phyloP scores from a whole-genome alignment of 352 stramenopile species.

The Phytophthora pseudosyringae region DNA sequence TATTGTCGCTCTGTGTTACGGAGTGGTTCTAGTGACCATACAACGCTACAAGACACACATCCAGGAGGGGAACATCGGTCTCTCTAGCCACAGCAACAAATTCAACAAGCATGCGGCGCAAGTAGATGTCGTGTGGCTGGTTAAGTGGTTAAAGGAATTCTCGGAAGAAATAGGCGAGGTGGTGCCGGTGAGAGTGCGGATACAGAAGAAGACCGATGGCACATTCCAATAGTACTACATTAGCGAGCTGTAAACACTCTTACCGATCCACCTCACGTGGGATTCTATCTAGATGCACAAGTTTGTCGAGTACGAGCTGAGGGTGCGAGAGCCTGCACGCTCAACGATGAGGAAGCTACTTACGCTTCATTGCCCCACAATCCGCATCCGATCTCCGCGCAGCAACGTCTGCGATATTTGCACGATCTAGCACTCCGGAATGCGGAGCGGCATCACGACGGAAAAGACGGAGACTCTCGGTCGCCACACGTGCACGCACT shows the following conservation, averaged over 20 bases:
- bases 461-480: slow-evolving; percentile 19
- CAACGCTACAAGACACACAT: slow-evolving; percentile 15
- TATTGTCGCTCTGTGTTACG: slow-evolving; percentile 8
- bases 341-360: slow-evolving; percentile 20
- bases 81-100: slow-evolving; percentile 2
- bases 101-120: slow-evolving; percentile 11
- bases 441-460: background rate
- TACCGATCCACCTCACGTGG: slow-evolving; percentile 15
- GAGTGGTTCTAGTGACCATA: background rate
- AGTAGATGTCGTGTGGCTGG: slow-evolving; percentile 13
- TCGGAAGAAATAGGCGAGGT: too few species aligned
- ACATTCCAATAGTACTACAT: slow-evolving; percentile 9
- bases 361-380: slow-evolving; percentile 7
- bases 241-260: slow-evolving; percentile 8
- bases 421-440: slow-evolving; percentile 8
- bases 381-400: slow-evolving; percentile 12
- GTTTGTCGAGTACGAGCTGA: slow-evolving; percentile 14
- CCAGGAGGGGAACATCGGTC: background rate
- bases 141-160: slow-evolving; percentile 17
- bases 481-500: background rate
- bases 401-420: slow-evolving; percentile 26
- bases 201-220: slow-evolving; percentile 7
- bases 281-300: slow-evolving; percentile 11
- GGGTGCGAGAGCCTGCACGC: background rate
- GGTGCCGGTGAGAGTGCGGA: slow-evolving; percentile 6